These are phyloP conservation scores for Tilletia indica DNA, from an alignment of 1,284 basidiomycete species.

Conservation along the genomic window DNA sequence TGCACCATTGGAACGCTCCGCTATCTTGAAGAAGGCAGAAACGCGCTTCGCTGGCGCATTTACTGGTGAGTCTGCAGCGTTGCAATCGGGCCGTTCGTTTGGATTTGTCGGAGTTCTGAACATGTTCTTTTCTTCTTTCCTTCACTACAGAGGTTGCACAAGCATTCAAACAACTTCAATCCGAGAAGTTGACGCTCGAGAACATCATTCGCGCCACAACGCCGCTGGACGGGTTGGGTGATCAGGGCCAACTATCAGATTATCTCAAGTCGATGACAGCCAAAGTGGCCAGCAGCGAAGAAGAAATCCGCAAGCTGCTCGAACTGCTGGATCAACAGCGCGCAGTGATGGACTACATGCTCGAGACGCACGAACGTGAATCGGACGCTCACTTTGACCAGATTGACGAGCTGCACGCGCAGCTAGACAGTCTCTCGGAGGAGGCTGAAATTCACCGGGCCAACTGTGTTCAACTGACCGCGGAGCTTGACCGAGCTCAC, in stretches of 20 bases:
- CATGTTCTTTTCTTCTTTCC: too few relatives aligned
- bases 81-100: not conserved
- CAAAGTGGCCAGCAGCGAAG: conserved; percentile 33
- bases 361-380: conserved; percentile 44
- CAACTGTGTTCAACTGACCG: conserved; percentile 26
- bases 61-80: conserved; percentile 18
- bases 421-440: conserved; percentile 26
- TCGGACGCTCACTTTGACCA: conserved; percentile 37
- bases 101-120: too few relatives aligned
- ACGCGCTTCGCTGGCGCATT: conserved; percentile 42
- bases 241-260: conserved; percentile 31
- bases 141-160: conserved; percentile 31
- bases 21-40: conserved; percentile 37
- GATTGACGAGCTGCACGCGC: conserved; percentile 32
- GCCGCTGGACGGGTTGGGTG: conserved; percentile 34
- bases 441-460: conserved; percentile 27
- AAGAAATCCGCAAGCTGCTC: conserved; percentile 43
- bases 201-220: conserved; percentile 43
- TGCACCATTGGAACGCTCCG: conserved; percentile 22
- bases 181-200: conserved; percentile 43
- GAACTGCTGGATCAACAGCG: conserved; percentile 47
- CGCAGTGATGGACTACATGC: conserved; percentile 48
- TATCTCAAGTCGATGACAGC: conserved; percentile 38
- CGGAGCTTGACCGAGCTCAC: conserved; percentile 35
- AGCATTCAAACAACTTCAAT: conserved; percentile 47